phyloP scores from a whole-genome alignment of 2,329 filamentous ascomycete genomes.

The Phialocephala subalpina region DNA sequence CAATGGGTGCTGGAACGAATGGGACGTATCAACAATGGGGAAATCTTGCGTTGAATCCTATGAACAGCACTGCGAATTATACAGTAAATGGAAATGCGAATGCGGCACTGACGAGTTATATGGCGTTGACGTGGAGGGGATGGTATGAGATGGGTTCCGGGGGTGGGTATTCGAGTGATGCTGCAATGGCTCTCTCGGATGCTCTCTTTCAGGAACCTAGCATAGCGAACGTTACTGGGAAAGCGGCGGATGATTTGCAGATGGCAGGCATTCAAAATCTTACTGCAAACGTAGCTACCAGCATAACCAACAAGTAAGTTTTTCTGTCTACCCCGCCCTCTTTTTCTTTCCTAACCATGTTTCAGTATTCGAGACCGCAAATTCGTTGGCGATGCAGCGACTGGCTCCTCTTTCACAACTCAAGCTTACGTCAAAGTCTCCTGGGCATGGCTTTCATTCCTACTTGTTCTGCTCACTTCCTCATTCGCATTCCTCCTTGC shows the following conservation, averaged over 20 bases:
- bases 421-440: background rate
- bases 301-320: slow-evolving; percentile 5
- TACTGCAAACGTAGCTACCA: background rate
- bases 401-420: background rate
- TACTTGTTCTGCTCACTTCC: background rate
- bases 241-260: slow-evolving; percentile 4
- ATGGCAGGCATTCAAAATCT: background rate
- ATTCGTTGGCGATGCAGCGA: background rate
- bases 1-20: background rate
- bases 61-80: background rate
- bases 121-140: slow-evolving; percentile 4
- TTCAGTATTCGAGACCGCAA: background rate
- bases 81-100: slow-evolving; percentile 1
- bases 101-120: background rate
- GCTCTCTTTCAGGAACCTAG: background rate
- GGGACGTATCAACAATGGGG: slow-evolving; percentile 4
- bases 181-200: background rate
- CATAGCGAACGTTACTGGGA: background rate
- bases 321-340: background rate
- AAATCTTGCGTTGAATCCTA: slow-evolving; percentile 2
- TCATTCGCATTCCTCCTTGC: background rate
- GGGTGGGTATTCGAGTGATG: background rate
- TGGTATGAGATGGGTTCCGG: background rate
- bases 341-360: background rate
- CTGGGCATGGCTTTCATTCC: slow-evolving; percentile 8